Conservation (phyloP, 208 protist genomes). For the Naegleria gruberi region DNA sequence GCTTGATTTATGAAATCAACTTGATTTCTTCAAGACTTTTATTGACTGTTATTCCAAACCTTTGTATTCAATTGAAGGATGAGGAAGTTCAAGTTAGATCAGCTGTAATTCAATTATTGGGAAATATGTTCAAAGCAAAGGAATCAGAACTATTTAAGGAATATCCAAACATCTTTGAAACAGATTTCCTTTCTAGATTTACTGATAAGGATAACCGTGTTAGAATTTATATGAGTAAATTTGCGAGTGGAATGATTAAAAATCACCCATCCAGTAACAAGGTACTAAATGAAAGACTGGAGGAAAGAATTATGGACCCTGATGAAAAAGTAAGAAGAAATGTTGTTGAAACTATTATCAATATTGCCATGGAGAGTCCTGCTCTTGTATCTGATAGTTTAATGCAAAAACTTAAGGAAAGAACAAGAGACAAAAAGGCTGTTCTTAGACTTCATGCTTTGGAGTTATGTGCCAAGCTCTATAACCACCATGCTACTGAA, state of each 20-base stretch:
- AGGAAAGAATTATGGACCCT: background rate
- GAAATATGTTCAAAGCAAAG: background rate
- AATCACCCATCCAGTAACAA: background rate
- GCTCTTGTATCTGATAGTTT: background rate
- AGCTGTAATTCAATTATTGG: background rate
- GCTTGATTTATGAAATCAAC: background rate
- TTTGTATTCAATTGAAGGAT: background rate
- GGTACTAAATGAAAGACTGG: background rate
- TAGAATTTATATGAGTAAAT: constrained; percentile 8
- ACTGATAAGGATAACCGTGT: background rate
- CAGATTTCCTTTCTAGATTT: background rate
- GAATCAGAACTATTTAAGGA: background rate
- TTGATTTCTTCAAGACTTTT: background rate
- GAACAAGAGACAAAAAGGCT: constrained; percentile 4
- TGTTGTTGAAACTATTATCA: background rate
- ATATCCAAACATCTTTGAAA: background rate
- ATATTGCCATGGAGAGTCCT: background rate
- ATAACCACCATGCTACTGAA: background rate
- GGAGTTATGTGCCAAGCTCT: background rate
- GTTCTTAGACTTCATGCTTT: background rate
- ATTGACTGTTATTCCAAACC: background rate
- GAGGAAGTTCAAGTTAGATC: background rate
- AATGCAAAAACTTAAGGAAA: background rate
- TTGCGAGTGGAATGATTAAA: background rate
- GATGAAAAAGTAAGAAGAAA: constrained; percentile 22